Base-by-base conservation (phyloP, 345 rosid genomes). In the Mallotus nudiflorus region DNA sequence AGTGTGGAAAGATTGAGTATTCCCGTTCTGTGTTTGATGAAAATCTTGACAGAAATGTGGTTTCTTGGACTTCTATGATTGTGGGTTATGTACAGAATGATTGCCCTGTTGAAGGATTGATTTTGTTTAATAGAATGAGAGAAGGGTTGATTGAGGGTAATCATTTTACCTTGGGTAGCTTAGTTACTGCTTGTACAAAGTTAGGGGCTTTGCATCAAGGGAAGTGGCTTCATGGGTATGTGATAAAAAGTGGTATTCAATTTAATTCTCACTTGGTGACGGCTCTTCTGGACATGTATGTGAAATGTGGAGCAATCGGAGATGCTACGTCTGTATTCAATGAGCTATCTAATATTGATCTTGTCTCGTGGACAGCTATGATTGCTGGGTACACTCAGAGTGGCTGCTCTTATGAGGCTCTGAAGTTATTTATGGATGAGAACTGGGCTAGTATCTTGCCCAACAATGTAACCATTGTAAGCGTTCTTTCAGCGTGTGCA, bases 31-130 rank as follows among this genome's bases (percentile, higher is more conserved):
- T 88, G 77, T 88, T 88, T 59, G 92, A 86, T 59, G 91, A 82
- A 73, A 79, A 81, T 70, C 73, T 82, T 64, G 63, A 48, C 19
- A 82, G 79, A 73, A 83, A 53, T 65, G 82, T 83, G 27, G 82
- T 90, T 57, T 83, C 83, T 51, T 86, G 88, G 88, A 87, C 88
- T 37, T 77, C 80, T 55, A 64, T 88, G 82, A 81, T 88, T 78
- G 78, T 77, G 40, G 91, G 91, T 1, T 86, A 80, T 25, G 78
- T 84, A 28, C 88, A 66, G 69, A 76, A 76, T 10, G 75, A 66
- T 67, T 35, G 77, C 66, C 81, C 39, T 55, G 66, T 58, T 14
- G 68, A 81, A 72, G 85, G 79, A 2, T 76, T 86, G 62, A 74
- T 76, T 69, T 71, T 84, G 72, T 81, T 75, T 57, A 48, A 52